phyloP scores from a whole-genome alignment of 176 grass and related monocot genomes.

The Lolium multiflorum region DNA sequence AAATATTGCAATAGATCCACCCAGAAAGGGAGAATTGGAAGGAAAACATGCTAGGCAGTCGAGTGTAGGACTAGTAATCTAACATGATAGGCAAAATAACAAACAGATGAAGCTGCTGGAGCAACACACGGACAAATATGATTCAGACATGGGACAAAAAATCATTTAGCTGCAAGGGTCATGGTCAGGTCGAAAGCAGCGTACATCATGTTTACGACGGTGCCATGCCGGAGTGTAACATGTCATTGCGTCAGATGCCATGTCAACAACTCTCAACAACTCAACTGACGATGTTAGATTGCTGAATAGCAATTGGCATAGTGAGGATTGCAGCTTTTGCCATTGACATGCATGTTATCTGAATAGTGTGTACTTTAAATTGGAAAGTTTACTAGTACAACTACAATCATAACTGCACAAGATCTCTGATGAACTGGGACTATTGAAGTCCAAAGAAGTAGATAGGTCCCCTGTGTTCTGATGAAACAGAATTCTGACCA shows the following conservation, averaged over 20 bases:
- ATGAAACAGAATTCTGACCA: conserved; percentile 26
- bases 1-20: conserved; percentile 18
- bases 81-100: conserved; percentile 17
- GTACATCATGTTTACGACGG: background rate
- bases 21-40: background rate
- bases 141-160: background rate
- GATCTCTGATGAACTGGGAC: background rate
- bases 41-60: background rate
- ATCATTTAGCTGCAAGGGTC: conserved; percentile 7
- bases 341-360: too few relatives aligned
- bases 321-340: too few relatives aligned
- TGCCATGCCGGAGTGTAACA: too few relatives aligned
- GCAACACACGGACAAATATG: background rate
- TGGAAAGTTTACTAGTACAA: background rate
- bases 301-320: background rate
- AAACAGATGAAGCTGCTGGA: conserved; percentile 22
- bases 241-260: background rate
- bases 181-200: conserved; percentile 21
- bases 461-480: conserved; percentile 26
- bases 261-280: conserved; percentile 27
- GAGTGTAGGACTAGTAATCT: conserved; percentile 35
- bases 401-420: conserved; percentile 11
- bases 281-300: conserved; percentile 4
- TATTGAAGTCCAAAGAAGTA: conserved; percentile 6
- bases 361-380: background rate